Evolutionary conservation across 2,329 filamentous ascomycete species (phyloP), one percentile per base, ranked within the genome.

Genomic region (Neonectria punicea): DNA sequence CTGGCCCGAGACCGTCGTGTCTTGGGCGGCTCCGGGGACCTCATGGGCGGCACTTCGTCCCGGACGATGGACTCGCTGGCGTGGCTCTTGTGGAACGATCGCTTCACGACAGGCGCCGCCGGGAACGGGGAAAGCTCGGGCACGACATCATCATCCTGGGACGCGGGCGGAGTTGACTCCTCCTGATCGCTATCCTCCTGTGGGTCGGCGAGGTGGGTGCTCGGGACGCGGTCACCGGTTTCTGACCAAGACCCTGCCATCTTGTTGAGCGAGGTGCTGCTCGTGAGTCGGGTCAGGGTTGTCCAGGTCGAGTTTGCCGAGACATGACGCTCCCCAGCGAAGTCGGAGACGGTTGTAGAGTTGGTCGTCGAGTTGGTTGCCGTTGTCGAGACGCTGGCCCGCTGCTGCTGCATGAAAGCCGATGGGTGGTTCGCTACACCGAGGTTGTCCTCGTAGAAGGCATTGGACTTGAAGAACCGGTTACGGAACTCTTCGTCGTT

Each of bases 361-460:
- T 78, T 77, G 51, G 86, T 88, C 18, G 77, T 86, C 16, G 82
- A 81, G 62, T 78, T 77, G 55, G 86, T 88, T 25, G 77, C 81
- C 1, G 82, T 86, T 6, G 87, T 89, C 7, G 85, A 88, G 11
- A 85, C 86, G 76, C 86, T 88, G 22, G 81, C 82, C 16, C 86
- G 84, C 61, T 84, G 80, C 66, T 83, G 80, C 55, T 74, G 60
- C 70, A 70, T 44, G 56, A 64, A 60, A 28, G 68, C 55, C 32
- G 72, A 72, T 36, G 62, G 47, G 49, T 69, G 54, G 47, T 63
- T 70, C 14, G 65, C 63, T 32, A 59, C 67, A 32, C 67, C 62
- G 54, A 66, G 67, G 25, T 50, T 51, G 43, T 73, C 64, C 34
- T 75, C 71, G 43, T 70, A 73, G 36, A 70, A 61, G 18, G 61